These are phyloP conservation scores for Sporothrix dimorphospora DNA, from an alignment of 2,329 filamentous ascomycete species.

Conservation along the genomic window DNA sequence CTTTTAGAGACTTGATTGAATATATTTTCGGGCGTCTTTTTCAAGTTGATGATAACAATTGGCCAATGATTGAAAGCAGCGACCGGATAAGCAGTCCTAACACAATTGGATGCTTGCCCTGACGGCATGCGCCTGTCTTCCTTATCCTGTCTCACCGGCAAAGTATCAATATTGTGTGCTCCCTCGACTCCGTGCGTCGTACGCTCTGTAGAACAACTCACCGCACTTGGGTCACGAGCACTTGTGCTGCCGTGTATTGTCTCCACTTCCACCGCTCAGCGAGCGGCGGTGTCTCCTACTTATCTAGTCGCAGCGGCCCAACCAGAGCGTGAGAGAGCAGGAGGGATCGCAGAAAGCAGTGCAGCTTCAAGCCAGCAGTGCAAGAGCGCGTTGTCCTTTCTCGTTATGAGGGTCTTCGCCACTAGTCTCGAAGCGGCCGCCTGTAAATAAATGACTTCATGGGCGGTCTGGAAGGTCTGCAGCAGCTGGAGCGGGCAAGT, in stretches of 20 bases:
- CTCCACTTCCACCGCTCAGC: not conserved
- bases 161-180: too few species aligned
- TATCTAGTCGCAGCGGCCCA: not conserved
- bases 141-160: not conserved
- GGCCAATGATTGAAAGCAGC: not conserved
- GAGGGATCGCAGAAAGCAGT: not conserved
- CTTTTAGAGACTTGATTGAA: not conserved
- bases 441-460: conserved; percentile 29
- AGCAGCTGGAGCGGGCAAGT: conserved; percentile 13
- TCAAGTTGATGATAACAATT: not conserved
- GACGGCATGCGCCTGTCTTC: not conserved
- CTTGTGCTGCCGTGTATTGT: not conserved
- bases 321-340: conserved; percentile 4
- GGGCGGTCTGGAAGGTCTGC: not conserved
- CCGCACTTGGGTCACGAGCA: conserved; percentile 6
- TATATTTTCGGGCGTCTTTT: not conserved
- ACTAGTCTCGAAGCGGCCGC: conserved; percentile 26
- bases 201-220: not conserved
- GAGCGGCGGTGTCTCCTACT: not conserved
- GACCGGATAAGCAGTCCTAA: not conserved
- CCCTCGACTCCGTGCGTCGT: too few species aligned
- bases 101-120: not conserved
- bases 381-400: not conserved
- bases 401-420: not conserved
- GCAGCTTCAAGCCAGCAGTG: not conserved